Conservation (phyloP, 305 asterid species). For the Lippia alba region DNA sequence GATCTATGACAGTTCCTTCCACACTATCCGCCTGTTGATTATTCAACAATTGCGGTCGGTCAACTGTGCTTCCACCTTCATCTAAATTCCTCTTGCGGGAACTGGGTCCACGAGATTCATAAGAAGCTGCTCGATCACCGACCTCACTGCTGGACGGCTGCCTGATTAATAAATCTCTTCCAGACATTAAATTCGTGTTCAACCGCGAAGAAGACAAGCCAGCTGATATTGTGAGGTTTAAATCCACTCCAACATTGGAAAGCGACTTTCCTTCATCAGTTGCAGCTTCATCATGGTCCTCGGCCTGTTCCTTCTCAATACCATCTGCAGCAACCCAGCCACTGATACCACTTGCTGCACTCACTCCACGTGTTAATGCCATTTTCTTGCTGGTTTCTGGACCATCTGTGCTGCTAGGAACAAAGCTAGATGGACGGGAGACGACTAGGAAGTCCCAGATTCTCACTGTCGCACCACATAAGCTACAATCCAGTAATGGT, state of each 20-base stretch:
- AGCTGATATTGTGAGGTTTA: slow-evolving; percentile 87
- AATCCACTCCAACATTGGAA: slow-evolving; percentile 81
- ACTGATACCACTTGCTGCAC: slow-evolving; percentile 98
- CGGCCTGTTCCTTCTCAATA: slow-evolving; percentile 76
- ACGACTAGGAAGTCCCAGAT: slow-evolving; percentile 92
- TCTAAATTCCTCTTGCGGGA: slow-evolving; percentile 89
- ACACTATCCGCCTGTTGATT: slow-evolving; percentile 86
- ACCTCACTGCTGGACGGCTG: slow-evolving; percentile 96
- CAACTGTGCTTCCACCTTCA: slow-evolving; percentile 99
- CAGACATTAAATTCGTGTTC: slow-evolving; percentile 54
- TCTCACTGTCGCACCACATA: slow-evolving; percentile 98
- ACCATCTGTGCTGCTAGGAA: slow-evolving; percentile 75
- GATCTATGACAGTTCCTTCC: slow-evolving; percentile 98
- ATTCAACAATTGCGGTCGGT: slow-evolving; percentile 64
- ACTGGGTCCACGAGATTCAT: slow-evolving; percentile 95
- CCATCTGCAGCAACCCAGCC: slow-evolving; percentile 94
- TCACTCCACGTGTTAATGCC: slow-evolving; percentile 84
- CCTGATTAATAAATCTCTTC: slow-evolving; percentile 64
- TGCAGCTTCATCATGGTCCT: slow-evolving; percentile 87
- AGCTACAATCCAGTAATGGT: slow-evolving; percentile 92
- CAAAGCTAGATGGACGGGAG: slow-evolving; percentile 76
- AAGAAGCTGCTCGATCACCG: slow-evolving; percentile 96
- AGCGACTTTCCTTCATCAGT: slow-evolving; percentile 86
- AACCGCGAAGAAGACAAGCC: slow-evolving; percentile 78
- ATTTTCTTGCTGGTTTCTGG: slow-evolving; percentile 93